These are phyloP conservation scores for Prunus padus DNA, from an alignment of 306 rosid species.

Conservation along the genomic window DNA sequence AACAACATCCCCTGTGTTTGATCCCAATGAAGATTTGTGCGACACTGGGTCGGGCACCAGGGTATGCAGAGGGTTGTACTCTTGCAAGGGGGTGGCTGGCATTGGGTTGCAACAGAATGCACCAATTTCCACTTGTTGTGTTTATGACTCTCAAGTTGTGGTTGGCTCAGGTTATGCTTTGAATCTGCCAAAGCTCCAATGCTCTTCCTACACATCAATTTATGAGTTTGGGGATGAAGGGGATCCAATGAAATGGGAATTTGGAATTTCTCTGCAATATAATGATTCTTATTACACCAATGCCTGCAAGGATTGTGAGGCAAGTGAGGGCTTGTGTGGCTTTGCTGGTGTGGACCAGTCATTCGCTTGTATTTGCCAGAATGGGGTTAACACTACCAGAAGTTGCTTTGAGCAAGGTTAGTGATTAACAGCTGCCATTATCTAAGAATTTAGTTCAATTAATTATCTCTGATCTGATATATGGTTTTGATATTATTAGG, in stretches of 20 bases:
- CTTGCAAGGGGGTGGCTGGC: slow-evolving; percentile 51
- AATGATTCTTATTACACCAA: slow-evolving; percentile 42
- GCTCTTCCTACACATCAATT: slow-evolving; percentile 46
- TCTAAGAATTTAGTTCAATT: not conserved
- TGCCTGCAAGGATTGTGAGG: slow-evolving; percentile 45
- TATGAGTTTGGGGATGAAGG: slow-evolving; percentile 58
- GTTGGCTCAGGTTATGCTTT: slow-evolving; percentile 39
- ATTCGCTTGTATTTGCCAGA: slow-evolving; percentile 45
- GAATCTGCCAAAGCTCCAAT: slow-evolving; percentile 56
- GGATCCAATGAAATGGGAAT: slow-evolving; percentile 52
- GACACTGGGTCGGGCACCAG: slow-evolving; percentile 50
- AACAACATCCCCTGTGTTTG: slow-evolving; percentile 51
- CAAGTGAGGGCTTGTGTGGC: slow-evolving; percentile 48
- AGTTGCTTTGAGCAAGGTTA: slow-evolving; percentile 46
- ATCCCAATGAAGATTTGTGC: slow-evolving; percentile 41
- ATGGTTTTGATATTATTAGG: slow-evolving; percentile 27
- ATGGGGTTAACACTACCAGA: slow-evolving; percentile 38
- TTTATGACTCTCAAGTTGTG: slow-evolving; percentile 39
- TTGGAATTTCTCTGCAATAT: slow-evolving; percentile 44
- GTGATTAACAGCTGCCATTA: slow-evolving; percentile 1
- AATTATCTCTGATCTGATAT: not conserved
- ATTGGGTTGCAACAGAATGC: slow-evolving; percentile 44
- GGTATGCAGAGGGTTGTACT: slow-evolving; percentile 48
- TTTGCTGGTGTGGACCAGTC: slow-evolving; percentile 41
- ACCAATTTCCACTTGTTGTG: slow-evolving; percentile 50